Evolutionary conservation across 2,329 filamentous ascomycete genomes (phyloP).

Genomic region (Pseudogymnoascus sp.): DNA sequence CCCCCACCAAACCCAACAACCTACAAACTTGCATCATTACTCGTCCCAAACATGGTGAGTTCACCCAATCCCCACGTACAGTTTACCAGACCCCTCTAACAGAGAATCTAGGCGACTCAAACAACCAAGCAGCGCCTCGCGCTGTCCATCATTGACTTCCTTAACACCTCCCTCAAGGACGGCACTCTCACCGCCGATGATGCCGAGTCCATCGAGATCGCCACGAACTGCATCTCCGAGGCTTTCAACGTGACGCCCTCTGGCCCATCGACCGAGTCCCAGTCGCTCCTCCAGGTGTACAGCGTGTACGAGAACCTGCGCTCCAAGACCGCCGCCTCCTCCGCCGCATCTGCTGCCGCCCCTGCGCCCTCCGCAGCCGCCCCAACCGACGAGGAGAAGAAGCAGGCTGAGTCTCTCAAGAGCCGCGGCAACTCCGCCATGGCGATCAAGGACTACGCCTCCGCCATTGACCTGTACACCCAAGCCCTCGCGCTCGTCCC

Average conservation of each 20-base stretch:
- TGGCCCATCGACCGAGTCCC: constrained; percentile 62
- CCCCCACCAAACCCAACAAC: neutral
- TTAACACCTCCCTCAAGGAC: constrained; percentile 73
- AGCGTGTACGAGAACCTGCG: constrained; percentile 93
- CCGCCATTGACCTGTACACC: constrained; percentile 80
- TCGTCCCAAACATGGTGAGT: constrained; percentile 12
- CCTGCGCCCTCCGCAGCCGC: constrained; percentile 29
- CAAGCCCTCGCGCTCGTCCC: constrained; percentile 75
- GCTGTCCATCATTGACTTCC: constrained; percentile 94
- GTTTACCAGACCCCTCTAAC: neutral
- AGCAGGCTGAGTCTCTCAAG: constrained; percentile 82
- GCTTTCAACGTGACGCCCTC: constrained; percentile 89
- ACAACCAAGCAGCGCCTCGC: constrained; percentile 67
- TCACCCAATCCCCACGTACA: neutral
- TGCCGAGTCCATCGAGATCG: constrained; percentile 87
- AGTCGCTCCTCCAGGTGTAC: constrained; percentile 87
- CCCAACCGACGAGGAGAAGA: constrained; percentile 48
- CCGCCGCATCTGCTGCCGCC: constrained; percentile 36
- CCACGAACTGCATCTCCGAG: constrained; percentile 87
- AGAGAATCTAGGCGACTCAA: constrained; percentile 11
- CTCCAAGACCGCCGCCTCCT: constrained; percentile 31
- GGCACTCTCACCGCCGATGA: constrained; percentile 84
- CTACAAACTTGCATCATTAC: constrained; percentile 1
- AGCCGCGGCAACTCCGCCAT: constrained; percentile 88
- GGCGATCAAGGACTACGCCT: constrained; percentile 80